A percentile compares a stretch with the other conserved stretches of the same genome.
phyloP scores from a whole-genome alignment of 2,329 filamentous ascomycete species.

The Diplodia seriata region DNA sequence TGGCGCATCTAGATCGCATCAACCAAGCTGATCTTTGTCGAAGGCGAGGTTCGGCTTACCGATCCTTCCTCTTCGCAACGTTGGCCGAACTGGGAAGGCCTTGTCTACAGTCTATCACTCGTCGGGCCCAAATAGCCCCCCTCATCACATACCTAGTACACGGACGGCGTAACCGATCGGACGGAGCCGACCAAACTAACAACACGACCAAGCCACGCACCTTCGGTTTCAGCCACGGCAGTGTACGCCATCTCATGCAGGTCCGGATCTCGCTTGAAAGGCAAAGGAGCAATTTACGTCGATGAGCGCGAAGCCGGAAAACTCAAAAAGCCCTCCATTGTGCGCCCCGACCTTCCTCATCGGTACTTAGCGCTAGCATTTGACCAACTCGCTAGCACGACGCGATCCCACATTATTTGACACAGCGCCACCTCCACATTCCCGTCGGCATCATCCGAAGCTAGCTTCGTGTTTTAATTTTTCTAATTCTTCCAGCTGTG shows the following conservation, averaged over 20 bases:
- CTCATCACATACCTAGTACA: background rate
- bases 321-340: background rate
- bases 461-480: background rate
- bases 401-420: background rate
- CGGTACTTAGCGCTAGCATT: background rate
- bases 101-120: background rate
- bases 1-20: background rate
- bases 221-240: background rate
- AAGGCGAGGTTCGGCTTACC: background rate
- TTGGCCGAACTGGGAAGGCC: background rate
- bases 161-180: background rate
- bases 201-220: background rate
- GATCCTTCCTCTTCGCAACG: background rate
- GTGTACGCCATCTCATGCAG: background rate
- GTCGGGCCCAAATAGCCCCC: background rate
- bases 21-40: background rate
- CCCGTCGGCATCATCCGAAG: background rate
- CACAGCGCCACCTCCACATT: background rate
- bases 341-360: background rate
- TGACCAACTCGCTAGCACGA: background rate
- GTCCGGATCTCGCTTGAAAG: background rate
- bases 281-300: background rate
- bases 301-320: background rate
- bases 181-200: background rate
- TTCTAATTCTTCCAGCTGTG: no score